Conservation (phyloP, 192 early-diverging fungal genomes). For the Spinellus fusiger region DNA sequence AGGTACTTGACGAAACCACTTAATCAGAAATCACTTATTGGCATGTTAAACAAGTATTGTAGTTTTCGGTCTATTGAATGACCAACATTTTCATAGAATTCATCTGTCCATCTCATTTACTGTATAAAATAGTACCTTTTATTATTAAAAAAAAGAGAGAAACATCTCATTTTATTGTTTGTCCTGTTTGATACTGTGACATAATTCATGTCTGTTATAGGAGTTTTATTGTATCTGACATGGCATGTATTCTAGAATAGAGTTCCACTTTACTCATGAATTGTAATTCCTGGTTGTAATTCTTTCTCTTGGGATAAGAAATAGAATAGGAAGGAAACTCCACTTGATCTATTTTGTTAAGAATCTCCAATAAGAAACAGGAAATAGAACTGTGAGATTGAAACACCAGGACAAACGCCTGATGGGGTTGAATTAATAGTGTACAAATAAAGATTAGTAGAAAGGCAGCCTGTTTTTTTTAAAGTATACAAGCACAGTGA, state of each 20-base stretch:
- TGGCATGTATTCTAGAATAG: no score
- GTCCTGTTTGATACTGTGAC: no score
- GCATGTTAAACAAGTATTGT: conserved; percentile 9
- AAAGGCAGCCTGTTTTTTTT: background rate
- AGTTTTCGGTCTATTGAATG: background rate
- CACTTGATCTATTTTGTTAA: no score
- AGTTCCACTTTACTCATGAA: no score
- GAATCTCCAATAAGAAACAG: no score
- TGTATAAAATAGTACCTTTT: no score
- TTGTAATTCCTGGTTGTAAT: no score
- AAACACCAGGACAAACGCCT: background rate
- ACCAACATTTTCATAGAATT: background rate
- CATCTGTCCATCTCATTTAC: background rate
- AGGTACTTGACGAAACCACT: conserved; percentile 15
- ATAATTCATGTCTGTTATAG: no score
- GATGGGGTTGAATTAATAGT: background rate
- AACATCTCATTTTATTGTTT: no score
- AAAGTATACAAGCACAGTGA: background rate
- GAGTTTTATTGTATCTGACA: no score
- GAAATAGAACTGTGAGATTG: background rate
- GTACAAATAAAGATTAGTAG: background rate
- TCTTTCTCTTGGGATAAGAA: background rate
- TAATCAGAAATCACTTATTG: conserved; percentile 6
- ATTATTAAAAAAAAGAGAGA: no score
- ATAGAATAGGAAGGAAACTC: background rate